Base-by-base conservation (phyloP, 2,329 filamentous ascomycete species). In the Ploettnerulaceae sp. region DNA sequence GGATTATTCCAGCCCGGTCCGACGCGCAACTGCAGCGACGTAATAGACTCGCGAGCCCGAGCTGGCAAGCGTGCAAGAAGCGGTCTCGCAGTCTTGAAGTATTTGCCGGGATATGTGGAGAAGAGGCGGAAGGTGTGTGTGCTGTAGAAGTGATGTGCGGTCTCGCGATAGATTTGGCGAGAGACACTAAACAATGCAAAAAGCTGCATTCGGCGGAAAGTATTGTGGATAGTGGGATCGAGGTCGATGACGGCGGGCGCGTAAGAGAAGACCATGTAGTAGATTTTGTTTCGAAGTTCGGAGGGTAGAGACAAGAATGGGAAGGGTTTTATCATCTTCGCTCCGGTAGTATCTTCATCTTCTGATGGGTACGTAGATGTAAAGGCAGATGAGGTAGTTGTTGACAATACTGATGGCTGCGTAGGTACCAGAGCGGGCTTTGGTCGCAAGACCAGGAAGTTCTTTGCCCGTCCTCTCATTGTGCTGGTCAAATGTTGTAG, bases 1-100 rank as follows among this genome's bases (percentile, higher is more conserved):
- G 86, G 85, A 47, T 76, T 76, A 51, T 71, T 80, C 79, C 83
- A 90, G 15, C 84, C 84, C 0, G 84, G 84, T 0, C 86, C 86
- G 0, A 90, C 70, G 2, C 85, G 77, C 43, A 90, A 66, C 64
- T 90, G 81, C 2, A 90, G 67, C 0, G 76, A 76, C 0, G 74
- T 81, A 34, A 90, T 71, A 35, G 68, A 73, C 12, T 69, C 67
- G 25, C 83, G 76, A 62, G 85, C 82, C 22, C 67, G 69, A 0
- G 76, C 66, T 15, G 79, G 78, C 45, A 90, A 66, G 14, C 84
- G 79, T 5, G 81, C 75, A 21, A 90, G 71, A 0, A 90, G 70
- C 1, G 85, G 85, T 55, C 78, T 79, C 67, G 86, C 86, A 22
- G 80, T 81, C 66, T 87, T 84, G 69, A 86, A 86, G 66, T 83